Conservation (phyloP, 352 stramenopile species). For the Pythium brachiatum region DNA sequence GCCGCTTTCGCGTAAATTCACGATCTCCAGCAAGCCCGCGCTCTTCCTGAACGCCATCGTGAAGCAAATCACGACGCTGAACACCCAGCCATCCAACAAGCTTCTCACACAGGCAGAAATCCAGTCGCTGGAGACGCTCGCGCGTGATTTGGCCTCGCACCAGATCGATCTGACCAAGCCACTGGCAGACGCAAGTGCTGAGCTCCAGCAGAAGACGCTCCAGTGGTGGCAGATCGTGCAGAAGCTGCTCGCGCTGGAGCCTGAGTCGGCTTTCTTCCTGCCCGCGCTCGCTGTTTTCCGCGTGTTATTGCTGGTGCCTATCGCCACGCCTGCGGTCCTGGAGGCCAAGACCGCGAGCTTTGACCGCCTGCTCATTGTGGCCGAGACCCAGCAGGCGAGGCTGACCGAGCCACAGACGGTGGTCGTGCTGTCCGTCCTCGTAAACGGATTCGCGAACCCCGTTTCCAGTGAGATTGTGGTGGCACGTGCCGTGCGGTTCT, state of each 20-base stretch:
- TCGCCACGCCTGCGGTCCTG: constrained; percentile 22
- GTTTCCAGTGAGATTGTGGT: constrained; percentile 53
- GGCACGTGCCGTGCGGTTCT: constrained; percentile 38
- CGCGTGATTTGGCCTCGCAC: constrained; percentile 17
- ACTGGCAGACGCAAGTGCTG: constrained; percentile 11
- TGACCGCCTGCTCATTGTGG: constrained; percentile 39
- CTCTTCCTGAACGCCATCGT: constrained; percentile 55
- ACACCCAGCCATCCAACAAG: constrained; percentile 9
- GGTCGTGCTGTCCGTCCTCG: constrained; percentile 51
- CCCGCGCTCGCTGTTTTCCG: constrained; percentile 55
- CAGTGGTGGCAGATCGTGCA: constrained; percentile 41
- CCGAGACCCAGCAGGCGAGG: constrained; percentile 28
- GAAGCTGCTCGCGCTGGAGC: constrained; percentile 40
- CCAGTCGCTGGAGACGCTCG: constrained; percentile 30
- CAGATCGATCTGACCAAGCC: constrained; percentile 20
- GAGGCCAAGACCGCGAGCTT: constrained; percentile 49
- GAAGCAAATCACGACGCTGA: constrained; percentile 36
- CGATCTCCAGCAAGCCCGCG: constrained; percentile 45
- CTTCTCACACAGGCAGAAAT: constrained; percentile 33
- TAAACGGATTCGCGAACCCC: constrained; percentile 64
- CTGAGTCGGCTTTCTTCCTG: constrained; percentile 44
- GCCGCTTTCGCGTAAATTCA: constrained; percentile 47
- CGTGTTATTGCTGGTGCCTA: constrained; percentile 49
- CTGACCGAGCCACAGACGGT: constrained; percentile 51
- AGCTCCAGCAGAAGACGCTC: background rate